Evolutionary conservation across 768 basidiomycete species (phyloP).

Genomic region (Auricularia heimuer): DNA sequence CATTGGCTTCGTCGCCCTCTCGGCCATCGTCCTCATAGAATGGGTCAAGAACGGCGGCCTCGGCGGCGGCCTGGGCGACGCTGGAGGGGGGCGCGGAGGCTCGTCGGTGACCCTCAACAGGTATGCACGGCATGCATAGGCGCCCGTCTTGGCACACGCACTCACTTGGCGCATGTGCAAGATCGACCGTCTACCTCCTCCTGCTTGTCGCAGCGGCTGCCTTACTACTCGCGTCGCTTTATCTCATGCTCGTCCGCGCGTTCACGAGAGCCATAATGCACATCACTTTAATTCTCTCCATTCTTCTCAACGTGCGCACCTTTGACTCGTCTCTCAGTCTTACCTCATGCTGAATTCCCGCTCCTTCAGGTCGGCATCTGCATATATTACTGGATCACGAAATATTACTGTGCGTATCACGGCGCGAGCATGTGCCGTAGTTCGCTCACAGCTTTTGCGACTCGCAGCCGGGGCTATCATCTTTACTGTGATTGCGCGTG

Average conservation of each 20-base stretch:
- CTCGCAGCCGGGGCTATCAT: slow-evolving; percentile 67
- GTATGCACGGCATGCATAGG: slow-evolving; percentile 12
- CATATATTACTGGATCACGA: slow-evolving; percentile 64
- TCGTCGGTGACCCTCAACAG: slow-evolving; percentile 51
- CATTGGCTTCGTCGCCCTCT: slow-evolving; percentile 57
- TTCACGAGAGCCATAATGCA: slow-evolving; percentile 75
- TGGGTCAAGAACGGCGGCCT: slow-evolving; percentile 59
- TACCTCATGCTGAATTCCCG: background rate
- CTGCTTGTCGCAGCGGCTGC: slow-evolving; percentile 63
- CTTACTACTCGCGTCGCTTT: slow-evolving; percentile 52
- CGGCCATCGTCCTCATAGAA: slow-evolving; percentile 50
- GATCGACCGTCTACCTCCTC: slow-evolving; percentile 68
- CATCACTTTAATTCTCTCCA: slow-evolving; percentile 55
- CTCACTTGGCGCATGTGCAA: slow-evolving; percentile 17
- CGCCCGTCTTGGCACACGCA: background rate
- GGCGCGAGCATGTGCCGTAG: slow-evolving; percentile 15
- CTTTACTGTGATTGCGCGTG: slow-evolving; percentile 61
- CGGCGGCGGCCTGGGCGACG: slow-evolving; percentile 53
- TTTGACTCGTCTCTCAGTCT: background rate
- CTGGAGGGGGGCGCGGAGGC: slow-evolving; percentile 34
- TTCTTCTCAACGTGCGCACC: slow-evolving; percentile 46
- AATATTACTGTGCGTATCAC: slow-evolving; percentile 49
- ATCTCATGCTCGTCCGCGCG: slow-evolving; percentile 58
- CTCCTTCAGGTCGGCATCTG: slow-evolving; percentile 47
- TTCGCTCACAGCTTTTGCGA: slow-evolving; percentile 1